Evolutionary conservation across 2,329 filamentous ascomycete genomes (phyloP).

Genomic region (Colletotrichum ledebouriae): DNA sequence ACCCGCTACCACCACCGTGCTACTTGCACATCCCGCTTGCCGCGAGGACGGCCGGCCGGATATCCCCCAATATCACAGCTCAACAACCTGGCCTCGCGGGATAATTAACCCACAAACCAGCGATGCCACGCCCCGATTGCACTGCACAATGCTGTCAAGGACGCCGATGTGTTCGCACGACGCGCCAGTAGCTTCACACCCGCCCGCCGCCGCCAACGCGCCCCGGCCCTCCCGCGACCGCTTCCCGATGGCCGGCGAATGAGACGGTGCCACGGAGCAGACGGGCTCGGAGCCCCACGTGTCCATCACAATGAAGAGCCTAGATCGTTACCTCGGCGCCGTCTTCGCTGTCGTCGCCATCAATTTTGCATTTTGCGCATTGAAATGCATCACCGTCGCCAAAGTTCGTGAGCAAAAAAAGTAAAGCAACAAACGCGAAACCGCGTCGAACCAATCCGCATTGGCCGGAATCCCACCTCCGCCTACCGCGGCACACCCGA

Average conservation of each 20-base stretch:
- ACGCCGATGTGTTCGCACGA: not conserved
- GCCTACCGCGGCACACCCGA: constrained; percentile 28
- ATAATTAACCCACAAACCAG: not conserved
- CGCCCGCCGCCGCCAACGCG: constrained; percentile 26
- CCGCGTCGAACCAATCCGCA: constrained; percentile 29
- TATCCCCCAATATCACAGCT: constrained; percentile 15
- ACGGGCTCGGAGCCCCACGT: not conserved
- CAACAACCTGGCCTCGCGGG: not conserved
- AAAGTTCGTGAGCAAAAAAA: constrained; percentile 8
- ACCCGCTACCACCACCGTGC: constrained; percentile 8
- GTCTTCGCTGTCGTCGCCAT: not conserved
- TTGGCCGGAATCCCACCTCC: constrained; percentile 30
- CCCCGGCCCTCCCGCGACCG: constrained; percentile 27
- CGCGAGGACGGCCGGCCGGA: constrained; percentile 19
- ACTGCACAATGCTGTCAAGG: too few species aligned
- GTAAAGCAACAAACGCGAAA: constrained; percentile 1
- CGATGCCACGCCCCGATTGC: too few species aligned
- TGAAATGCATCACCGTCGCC: constrained; percentile 17
- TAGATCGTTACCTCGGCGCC: not conserved
- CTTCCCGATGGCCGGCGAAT: constrained; percentile 19
- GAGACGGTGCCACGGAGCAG: constrained; percentile 13
- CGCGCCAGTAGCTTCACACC: constrained; percentile 9
- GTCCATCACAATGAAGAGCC: not conserved
- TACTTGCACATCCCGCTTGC: constrained; percentile 23
- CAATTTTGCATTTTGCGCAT: constrained; percentile 1